Base-by-base conservation (phyloP, 495 filamentous ascomycete species). In the Penicillium soppii region DNA sequence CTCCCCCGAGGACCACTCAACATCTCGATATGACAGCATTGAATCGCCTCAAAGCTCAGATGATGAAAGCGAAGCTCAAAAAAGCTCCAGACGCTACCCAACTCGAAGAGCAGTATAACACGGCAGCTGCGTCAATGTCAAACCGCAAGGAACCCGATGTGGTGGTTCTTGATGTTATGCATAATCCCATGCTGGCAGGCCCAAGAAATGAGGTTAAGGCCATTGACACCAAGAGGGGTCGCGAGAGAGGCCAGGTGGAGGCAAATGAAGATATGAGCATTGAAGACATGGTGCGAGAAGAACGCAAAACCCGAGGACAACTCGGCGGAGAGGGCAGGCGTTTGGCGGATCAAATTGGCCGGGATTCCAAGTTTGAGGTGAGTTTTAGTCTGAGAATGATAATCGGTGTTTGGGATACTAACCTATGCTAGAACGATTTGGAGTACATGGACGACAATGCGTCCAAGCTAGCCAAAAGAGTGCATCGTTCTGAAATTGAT, bases 371-470 rank as follows among this genome's bases (percentile, higher is more conserved):
- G 63, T 98, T 96, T 62, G 82, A 88, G 65, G 83, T 84, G 57
- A 67, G 78, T 63, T 20, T 5, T 8, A 47, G 13, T 63, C 21
- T 5, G 9, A 47, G 13, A 12, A 7, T 17, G 10, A 22, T 16
- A 13, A 15, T 2, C 1, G 5, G 1, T 21, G 2, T 46, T 13
- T 7, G 21, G 8, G n/a, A 8, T 54, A 30, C 69, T 78, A 61
- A 80, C 50, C 35, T 15, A 25, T 19, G 1, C 2, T 51, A 87
- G 80, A 87, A 95, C 58, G 89, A 96, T 62, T 77, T 97, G 43
- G 92, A 98, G 42, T 98, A 98, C 67, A 86, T 98, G 74, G 95
- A 98, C 65, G 94, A 97, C 52, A 97, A 97, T 63, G 94, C 94
- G 15, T 77, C 81, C 40, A 95, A 95, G 60, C 80, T 98, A 8